Percentiles rank a stretch among this genome's conserved stretches.
phyloP scores from a whole-genome alignment of 257 asterid genomes.

The Buddleja alternifolia region DNA sequence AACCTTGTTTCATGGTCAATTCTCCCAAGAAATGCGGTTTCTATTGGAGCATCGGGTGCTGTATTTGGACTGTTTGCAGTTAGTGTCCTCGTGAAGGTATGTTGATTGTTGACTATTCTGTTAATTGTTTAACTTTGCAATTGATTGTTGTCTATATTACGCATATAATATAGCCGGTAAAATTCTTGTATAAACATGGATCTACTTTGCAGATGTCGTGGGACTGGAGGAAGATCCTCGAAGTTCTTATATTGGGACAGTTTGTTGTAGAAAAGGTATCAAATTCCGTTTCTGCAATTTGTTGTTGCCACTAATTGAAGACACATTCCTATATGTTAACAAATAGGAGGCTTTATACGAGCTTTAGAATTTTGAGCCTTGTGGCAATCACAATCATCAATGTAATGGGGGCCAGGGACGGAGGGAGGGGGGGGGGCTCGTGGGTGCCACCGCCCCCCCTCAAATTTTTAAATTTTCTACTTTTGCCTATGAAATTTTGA shows the following conservation, averaged over 20 bases:
- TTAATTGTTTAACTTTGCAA: slow-evolving; percentile 19
- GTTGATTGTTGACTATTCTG: slow-evolving; percentile 6
- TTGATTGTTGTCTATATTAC: not conserved
- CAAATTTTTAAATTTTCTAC: too few species aligned
- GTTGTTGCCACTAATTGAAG: not conserved
- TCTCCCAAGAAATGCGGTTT: slow-evolving; percentile 91
- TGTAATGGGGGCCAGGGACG: too few species aligned
- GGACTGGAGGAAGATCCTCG: slow-evolving; percentile 99
- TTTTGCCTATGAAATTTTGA: too few species aligned
- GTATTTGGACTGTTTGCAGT: slow-evolving; percentile 95
- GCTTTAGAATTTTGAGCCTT: too few species aligned
- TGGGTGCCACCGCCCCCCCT: too few species aligned
- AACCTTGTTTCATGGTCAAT: slow-evolving; percentile 93
- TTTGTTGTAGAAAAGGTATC: slow-evolving; percentile 95
- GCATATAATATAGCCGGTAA: slow-evolving; percentile 10
- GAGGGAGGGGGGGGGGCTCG: too few species aligned
- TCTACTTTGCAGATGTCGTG: slow-evolving; percentile 78
- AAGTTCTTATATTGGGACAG: slow-evolving; percentile 91
- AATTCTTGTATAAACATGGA: slow-evolving; percentile 7
- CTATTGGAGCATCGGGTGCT: slow-evolving; percentile 98
- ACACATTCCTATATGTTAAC: too few species aligned
- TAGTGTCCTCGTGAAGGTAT: slow-evolving; percentile 91
- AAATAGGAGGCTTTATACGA: too few species aligned
- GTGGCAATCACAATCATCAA: too few species aligned
- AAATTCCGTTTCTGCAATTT: not conserved